Conservation (phyloP, 2,329 filamentous ascomycete genomes). For the Beauveria sp. region DNA sequence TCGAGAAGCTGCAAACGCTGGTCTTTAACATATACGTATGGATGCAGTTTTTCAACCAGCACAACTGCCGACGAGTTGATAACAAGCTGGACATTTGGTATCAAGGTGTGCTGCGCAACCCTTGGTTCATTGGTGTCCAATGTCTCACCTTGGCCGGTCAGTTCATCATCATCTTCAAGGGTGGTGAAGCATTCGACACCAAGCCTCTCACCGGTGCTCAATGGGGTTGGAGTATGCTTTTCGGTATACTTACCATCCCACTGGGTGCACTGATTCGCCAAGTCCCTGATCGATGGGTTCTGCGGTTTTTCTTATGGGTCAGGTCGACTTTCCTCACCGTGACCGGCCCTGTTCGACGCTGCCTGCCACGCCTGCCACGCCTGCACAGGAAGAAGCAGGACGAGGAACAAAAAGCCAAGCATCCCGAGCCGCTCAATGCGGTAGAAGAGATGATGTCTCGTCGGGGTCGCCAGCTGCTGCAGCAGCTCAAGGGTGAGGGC, state of each 20-base stretch:
- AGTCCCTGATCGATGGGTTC: constrained; percentile 29
- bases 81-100: constrained; percentile 75
- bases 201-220: constrained; percentile 52
- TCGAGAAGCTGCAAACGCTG: constrained; percentile 50
- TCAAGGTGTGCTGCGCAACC: constrained; percentile 66
- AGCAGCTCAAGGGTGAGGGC: constrained; percentile 13
- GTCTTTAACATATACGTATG: constrained; percentile 84
- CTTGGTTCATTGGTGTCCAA: constrained; percentile 66
- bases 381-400: constrained; percentile 18
- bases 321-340: constrained; percentile 14
- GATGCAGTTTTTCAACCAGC: constrained; percentile 86
- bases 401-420: constrained; percentile 14
- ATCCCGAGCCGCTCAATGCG: constrained; percentile 8
- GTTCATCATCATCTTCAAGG: constrained; percentile 64
- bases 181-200: constrained; percentile 59
- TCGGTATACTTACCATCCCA: constrained; percentile 60
- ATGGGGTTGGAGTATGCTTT: constrained; percentile 63
- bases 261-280: constrained; percentile 40
- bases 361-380: constrained; percentile 15
- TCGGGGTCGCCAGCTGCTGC: constrained; percentile 9
- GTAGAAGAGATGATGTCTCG: constrained; percentile 18
- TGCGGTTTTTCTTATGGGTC: constrained; percentile 20
- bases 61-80: constrained; percentile 72
- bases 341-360: constrained; percentile 17
- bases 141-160: constrained; percentile 61